These are phyloP conservation scores for Phragmites australis DNA, from an alignment of 176 grass and related monocot species.

Conservation along the genomic window DNA sequence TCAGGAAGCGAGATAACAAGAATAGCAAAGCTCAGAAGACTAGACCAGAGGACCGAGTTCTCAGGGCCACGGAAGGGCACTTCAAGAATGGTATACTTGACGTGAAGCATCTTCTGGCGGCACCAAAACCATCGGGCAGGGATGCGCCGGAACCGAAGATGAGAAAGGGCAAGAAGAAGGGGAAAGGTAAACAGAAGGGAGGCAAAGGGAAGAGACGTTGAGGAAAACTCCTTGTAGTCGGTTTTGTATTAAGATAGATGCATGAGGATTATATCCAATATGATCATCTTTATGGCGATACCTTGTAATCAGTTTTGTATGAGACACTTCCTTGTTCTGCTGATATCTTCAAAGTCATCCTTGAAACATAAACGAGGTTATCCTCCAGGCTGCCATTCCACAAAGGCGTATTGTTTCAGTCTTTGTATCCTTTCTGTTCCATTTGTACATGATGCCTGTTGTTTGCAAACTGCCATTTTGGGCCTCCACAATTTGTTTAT, in stretches of 20 bases:
- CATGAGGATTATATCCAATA: conserved; percentile 10
- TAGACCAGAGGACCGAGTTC: conserved; percentile 65
- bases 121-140: conserved; percentile 50
- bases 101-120: conserved; percentile 70
- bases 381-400: background rate
- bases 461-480: background rate
- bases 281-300: background rate
- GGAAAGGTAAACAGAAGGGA: conserved; percentile 57
- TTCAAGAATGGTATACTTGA: conserved; percentile 94
- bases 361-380: background rate
- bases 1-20: conserved; percentile 50
- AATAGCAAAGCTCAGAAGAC: conserved; percentile 54
- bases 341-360: background rate
- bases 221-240: background rate
- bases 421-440: background rate
- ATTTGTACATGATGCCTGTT: background rate
- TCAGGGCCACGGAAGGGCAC: conserved; percentile 72
- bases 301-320: background rate
- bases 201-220: conserved; percentile 60
- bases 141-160: conserved; percentile 43
- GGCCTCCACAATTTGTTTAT: background rate
- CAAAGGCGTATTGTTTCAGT: background rate
- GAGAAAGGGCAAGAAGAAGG: conserved; percentile 56
- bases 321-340: background rate
- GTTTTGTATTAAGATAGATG: background rate